A percentile compares a stretch with the other conserved stretches of the same genome.
Evolutionary conservation across 176 grass and related monocot genomes (phyloP).

Genomic region (Triticum urartu): DNA sequence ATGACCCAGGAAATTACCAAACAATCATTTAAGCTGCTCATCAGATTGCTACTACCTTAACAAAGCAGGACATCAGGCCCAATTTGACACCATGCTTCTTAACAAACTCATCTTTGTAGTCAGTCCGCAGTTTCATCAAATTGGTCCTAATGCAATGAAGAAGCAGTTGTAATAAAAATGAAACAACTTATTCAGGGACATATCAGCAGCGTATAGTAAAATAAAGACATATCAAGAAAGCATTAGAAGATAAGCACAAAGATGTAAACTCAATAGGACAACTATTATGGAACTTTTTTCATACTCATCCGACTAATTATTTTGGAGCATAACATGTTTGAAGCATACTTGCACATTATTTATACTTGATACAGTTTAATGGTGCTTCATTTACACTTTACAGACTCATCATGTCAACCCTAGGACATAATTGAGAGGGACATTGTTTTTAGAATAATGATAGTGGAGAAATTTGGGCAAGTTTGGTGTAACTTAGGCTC

Average conservation of each 20-base stretch:
- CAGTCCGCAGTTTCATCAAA: constrained; percentile 81
- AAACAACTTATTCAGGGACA: not conserved
- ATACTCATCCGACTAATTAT: not conserved
- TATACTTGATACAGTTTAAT: not conserved
- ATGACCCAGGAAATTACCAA: constrained; percentile 2
- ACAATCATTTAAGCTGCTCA: not conserved
- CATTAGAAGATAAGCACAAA: not conserved
- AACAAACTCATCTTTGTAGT: constrained; percentile 73
- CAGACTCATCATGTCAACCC: not conserved
- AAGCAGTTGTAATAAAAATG: not conserved
- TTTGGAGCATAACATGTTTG: not conserved
- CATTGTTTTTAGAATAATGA: not conserved
- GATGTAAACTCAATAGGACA: not conserved
- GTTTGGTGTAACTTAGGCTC: not conserved
- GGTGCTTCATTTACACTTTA: not conserved
- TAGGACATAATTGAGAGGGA: not conserved
- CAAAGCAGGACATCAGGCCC: constrained; percentile 85
- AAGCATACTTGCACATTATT: not conserved
- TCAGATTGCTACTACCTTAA: constrained; percentile 53
- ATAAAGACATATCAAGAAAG: not conserved
- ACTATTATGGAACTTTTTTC: not conserved
- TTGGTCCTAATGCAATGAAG: constrained; percentile 56
- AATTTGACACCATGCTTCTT: constrained; percentile 84
- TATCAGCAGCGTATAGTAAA: not conserved
- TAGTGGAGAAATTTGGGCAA: not conserved